A percentile compares a stretch with the other conserved stretches of the same genome.
These are phyloP conservation scores for Rhizophagus sp. DNA, from an alignment of 192 early-diverging fungal species.

Conservation along the genomic window DNA sequence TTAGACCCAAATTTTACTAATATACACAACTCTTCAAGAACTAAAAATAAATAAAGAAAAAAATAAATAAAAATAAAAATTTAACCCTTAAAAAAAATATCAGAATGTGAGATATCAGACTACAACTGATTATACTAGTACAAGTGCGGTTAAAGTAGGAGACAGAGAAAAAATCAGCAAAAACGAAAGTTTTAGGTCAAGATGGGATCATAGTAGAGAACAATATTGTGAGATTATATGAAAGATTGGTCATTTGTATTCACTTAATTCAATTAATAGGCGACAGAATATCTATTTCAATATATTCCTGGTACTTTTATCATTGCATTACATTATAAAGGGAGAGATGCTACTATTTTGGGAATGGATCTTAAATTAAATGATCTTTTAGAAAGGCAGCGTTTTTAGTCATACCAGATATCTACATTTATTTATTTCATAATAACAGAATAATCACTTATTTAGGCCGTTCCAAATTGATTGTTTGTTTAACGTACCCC, in stretches of 20 bases:
- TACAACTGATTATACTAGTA: constrained; percentile 40
- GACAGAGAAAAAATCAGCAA: constrained; percentile 49
- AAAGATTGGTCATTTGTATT: neutral
- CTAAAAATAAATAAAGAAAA: no score
- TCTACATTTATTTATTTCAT: no score
- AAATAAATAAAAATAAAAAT: no score
- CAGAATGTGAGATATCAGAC: constrained; percentile 90
- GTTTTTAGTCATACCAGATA: neutral
- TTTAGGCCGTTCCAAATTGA: no score
- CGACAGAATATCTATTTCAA: constrained; percentile 87
- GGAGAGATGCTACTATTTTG: constrained; percentile 87
- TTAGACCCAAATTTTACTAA: no score
- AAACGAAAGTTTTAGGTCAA: constrained; percentile 62
- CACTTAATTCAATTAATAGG: constrained; percentile 35
- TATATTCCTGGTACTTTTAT: constrained; percentile 88
- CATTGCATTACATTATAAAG: constrained; percentile 88
- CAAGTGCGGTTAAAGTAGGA: constrained; percentile 63
- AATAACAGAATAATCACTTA: neutral
- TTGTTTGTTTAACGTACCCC: no score
- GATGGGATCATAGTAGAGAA: constrained; percentile 90
- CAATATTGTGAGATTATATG: constrained; percentile 70
- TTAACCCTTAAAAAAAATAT: no score
- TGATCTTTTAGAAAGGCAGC: constrained; percentile 72
- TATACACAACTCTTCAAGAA: no score
- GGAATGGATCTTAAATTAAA: constrained; percentile 95